Conservation (phyloP, 2,329 filamentous ascomycete species). For the Exophiala mesophila region DNA sequence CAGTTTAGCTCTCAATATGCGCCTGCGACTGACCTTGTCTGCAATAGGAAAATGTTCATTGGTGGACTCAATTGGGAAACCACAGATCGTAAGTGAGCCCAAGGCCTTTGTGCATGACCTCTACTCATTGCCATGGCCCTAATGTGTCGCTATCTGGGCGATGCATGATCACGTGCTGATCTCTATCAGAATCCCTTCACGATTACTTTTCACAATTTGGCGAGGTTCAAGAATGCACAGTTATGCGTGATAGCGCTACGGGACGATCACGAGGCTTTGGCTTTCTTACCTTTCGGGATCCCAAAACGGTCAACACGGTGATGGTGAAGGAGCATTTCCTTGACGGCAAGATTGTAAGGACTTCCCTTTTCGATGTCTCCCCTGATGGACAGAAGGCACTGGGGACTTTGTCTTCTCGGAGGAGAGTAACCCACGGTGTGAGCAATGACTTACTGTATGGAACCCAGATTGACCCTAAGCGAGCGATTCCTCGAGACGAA, state of each 20-base stretch:
- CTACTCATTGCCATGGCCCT: too few species aligned
- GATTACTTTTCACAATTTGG: slow-evolving; percentile 98
- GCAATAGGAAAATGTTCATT: slow-evolving; percentile 95
- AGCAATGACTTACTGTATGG: slow-evolving; percentile 27
- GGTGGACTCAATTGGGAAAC: slow-evolving; percentile 99
- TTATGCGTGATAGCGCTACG: slow-evolving; percentile 96
- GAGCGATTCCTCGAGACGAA: slow-evolving; percentile 93
- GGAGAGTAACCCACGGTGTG: slow-evolving; percentile 1
- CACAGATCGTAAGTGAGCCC: slow-evolving; percentile 73
- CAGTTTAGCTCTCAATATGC: too few species aligned
- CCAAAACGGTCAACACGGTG: slow-evolving; percentile 96
- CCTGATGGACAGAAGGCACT: slow-evolving; percentile 18
- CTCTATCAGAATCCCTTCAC: slow-evolving; percentile 92
- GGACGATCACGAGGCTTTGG: slow-evolving; percentile 94
- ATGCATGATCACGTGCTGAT: too few species aligned
- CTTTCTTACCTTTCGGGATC: slow-evolving; percentile 95
- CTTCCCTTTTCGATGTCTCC: slow-evolving; percentile 24
- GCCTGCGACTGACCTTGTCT: slow-evolving; percentile 33
- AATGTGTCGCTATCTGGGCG: too few species aligned
- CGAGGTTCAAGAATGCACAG: slow-evolving; percentile 94
- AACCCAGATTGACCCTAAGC: slow-evolving; percentile 87
- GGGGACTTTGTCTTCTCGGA: slow-evolving; percentile 11
- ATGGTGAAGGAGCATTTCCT: slow-evolving; percentile 99
- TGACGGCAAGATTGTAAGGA: slow-evolving; percentile 91
- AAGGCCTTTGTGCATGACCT: slow-evolving; percentile 6